Percentiles rank a stretch among this genome's conserved stretches.
These are phyloP conservation scores for Mycena sp. DNA, from an alignment of 1,284 basidiomycete species.

Conservation along the genomic window DNA sequence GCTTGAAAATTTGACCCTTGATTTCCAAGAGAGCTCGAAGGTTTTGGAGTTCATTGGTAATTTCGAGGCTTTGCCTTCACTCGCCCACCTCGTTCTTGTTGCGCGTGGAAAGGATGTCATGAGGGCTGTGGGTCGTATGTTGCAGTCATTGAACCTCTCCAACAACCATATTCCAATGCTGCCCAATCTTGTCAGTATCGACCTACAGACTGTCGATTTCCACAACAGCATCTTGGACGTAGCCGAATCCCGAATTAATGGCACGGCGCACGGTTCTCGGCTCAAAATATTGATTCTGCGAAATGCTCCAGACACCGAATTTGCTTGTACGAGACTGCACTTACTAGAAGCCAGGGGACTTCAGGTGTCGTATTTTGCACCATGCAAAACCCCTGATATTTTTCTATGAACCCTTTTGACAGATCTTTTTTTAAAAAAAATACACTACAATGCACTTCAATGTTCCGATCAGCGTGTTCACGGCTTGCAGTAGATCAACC, in stretches of 20 bases:
- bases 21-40: slow-evolving; percentile 6
- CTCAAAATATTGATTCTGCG: slow-evolving; percentile 4
- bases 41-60: slow-evolving; percentile 3
- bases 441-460: too few relatives aligned
- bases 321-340: not conserved
- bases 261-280: not conserved
- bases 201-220: slow-evolving; percentile 9
- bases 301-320: not conserved
- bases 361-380: not conserved
- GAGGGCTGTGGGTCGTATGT: not conserved
- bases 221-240: slow-evolving; percentile 8
- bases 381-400: not conserved
- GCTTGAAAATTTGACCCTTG: not conserved
- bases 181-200: slow-evolving; percentile 7
- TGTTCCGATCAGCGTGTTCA: too few relatives aligned
- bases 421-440: too few relatives aligned
- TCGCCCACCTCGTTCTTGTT: slow-evolving; percentile 11
- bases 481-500: too few relatives aligned
- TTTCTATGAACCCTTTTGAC: too few relatives aligned
- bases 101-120: slow-evolving; percentile 2
- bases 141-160: not conserved
- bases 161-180: not conserved
- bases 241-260: slow-evolving; percentile 10
- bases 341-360: slow-evolving; percentile 10
- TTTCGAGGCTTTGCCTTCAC: slow-evolving; percentile 1